phyloP scores from a whole-genome alignment of 306 rosid genomes.

The Vachellia pachyceras region DNA sequence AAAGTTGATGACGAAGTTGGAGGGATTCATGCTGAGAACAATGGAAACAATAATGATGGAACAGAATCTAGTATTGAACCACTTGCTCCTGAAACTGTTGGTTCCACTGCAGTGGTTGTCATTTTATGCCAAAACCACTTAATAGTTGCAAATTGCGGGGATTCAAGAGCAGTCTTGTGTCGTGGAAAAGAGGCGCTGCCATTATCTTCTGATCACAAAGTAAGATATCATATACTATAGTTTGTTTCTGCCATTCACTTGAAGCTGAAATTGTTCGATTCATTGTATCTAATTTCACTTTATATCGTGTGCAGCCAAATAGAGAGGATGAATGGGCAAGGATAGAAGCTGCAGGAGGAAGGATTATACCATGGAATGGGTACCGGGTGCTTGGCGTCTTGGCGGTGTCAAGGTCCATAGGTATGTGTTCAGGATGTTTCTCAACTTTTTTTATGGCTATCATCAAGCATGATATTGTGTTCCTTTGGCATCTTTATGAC shows the following conservation, averaged over 20 bases:
- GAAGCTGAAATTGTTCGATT: conserved; percentile 35
- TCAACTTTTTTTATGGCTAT: conserved; percentile 38
- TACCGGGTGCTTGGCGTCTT: conserved; percentile 80
- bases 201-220: conserved; percentile 81
- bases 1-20: conserved; percentile 73
- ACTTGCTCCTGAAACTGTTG: conserved; percentile 70
- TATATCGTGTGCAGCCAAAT: conserved; percentile 58
- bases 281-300: conserved; percentile 14
- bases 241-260: conserved; percentile 18
- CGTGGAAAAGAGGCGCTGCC: conserved; percentile 70
- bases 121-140: conserved; percentile 60
- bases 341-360: conserved; percentile 86
- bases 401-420: conserved; percentile 86
- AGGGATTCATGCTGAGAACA: conserved; percentile 31
- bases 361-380: conserved; percentile 80
- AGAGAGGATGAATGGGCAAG: conserved; percentile 77
- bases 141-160: conserved; percentile 80
- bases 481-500: not conserved
- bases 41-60: conserved; percentile 31
- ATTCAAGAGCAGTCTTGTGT: conserved; percentile 78
- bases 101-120: conserved; percentile 85
- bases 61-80: conserved; percentile 43
- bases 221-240: conserved; percentile 43
- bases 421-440: conserved; percentile 70
- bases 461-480: conserved; percentile 1